phyloP scores from a whole-genome alignment of 768 basidiomycete species.

The Gloeophyllum trabeum region DNA sequence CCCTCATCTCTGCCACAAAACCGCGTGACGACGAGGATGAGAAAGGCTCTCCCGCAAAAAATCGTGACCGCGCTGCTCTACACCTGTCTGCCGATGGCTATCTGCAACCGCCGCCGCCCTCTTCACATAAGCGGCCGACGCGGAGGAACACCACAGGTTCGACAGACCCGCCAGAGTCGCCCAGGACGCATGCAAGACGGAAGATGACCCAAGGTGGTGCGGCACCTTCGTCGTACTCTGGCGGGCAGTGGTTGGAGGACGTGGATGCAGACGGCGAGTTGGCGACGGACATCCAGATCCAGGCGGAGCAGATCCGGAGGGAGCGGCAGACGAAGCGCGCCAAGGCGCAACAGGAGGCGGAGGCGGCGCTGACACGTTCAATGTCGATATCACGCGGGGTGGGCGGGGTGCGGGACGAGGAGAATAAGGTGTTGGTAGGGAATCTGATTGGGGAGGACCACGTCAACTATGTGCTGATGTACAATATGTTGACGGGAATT shows the following conservation, averaged over 20 bases:
- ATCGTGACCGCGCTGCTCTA: slow-evolving; percentile 10
- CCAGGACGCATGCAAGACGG: slow-evolving; percentile 5
- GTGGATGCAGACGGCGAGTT: slow-evolving; percentile 37
- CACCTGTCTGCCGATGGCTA: slow-evolving; percentile 29
- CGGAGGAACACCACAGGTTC: slow-evolving; percentile 70
- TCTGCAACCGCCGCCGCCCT: slow-evolving; percentile 37
- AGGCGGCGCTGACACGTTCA: slow-evolving; percentile 37
- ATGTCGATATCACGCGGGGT: slow-evolving; percentile 13
- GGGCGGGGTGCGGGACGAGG: slow-evolving; percentile 23
- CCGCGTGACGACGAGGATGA: neutral
- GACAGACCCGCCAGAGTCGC: slow-evolving; percentile 7
- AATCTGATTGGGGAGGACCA: slow-evolving; percentile 98
- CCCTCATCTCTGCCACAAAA: slow-evolving; percentile 17
- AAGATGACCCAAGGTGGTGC: slow-evolving; percentile 12
- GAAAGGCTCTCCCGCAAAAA: slow-evolving; percentile 2
- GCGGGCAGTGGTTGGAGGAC: neutral
- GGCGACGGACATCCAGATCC: slow-evolving; percentile 75
- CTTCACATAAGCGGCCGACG: slow-evolving; percentile 26
- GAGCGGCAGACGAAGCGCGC: slow-evolving; percentile 68
- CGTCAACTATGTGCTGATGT: slow-evolving; percentile 98
- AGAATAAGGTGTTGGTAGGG: slow-evolving; percentile 65
- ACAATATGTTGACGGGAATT: slow-evolving; percentile 99
- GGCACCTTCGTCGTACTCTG: neutral
- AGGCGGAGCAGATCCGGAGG: slow-evolving; percentile 77
- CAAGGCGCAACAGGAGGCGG: slow-evolving; percentile 52